Base-by-base conservation (phyloP, 169 alveolate genomes). In the Cryptosporidium sp. region DNA sequence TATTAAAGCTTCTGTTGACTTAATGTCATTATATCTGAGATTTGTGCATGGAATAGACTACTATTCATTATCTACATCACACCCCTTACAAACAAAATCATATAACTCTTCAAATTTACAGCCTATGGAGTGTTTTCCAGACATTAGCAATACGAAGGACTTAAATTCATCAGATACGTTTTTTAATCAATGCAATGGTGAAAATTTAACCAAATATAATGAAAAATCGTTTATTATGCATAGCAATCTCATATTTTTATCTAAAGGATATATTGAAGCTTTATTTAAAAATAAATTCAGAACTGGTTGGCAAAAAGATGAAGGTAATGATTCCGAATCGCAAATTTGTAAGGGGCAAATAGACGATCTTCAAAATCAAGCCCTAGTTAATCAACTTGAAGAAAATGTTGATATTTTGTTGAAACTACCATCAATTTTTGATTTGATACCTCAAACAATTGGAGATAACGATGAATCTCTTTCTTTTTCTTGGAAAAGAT, bases 11-110 rank as follows among this genome's bases (percentile, higher is more conserved):
- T 21, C 10, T 23, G 80, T 65, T 16, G 89, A 80, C 26, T 18
- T 80, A 39, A 7, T 62, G 45, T 41, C 61, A 4, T 29, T 80
- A 26, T 80, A 80, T 67, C 21, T 80, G 41, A 59, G 65, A 48
- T 80, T 80, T 65, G 89, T 45, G 10, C 89, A 80, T 65, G 89
- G 89, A 16, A 43, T 80, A 18, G 89, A 80, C 29, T 80, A 80
- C 18, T 80, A 80, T 43, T 61, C 80, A 37, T 65, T 80, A 26
- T 29, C 68, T 31, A 43, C 7, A 26, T 33, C 89, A 29, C n/a
- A n/a, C 12, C 23, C 39, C 12, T 12, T 80, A 16, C 89, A 80
- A 39, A 43, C 1, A 0, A 33, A 0, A 14, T 3, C 85, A 55
- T 23, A 5, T 26, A 55, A 21, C 8, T 16, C 37, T 5, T 55